These are phyloP conservation scores for Fusarium pseudograminearum DNA, from an alignment of 2,329 filamentous ascomycete genomes.

Conservation along the genomic window DNA sequence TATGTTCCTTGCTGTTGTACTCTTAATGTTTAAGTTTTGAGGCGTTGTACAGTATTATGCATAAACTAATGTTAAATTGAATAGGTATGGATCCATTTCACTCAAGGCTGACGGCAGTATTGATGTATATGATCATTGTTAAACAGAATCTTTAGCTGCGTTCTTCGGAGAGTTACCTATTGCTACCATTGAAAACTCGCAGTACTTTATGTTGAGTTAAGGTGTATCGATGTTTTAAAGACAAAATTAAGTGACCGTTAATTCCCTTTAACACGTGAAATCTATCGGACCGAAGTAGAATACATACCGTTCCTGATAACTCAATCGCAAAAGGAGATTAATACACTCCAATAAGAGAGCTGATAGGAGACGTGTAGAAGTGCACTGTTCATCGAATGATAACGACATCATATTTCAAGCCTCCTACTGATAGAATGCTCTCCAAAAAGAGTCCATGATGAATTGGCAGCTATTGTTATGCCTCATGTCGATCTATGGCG, in stretches of 20 bases:
- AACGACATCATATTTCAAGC: not conserved
- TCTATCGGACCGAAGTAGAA: not conserved
- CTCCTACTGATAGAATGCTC: not conserved
- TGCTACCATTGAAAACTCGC: no score
- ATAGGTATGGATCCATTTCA: accelerated
- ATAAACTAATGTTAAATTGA: not conserved
- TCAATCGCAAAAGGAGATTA: not conserved
- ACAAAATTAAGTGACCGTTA: not conserved
- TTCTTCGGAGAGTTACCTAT: not conserved
- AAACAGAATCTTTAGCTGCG: accelerated
- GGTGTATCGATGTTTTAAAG: not conserved
- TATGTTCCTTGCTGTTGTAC: not conserved
- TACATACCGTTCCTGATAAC: not conserved
- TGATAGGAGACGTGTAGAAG: not conserved
- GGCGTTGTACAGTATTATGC: not conserved
- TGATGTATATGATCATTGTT: not conserved
- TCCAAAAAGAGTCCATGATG: not conserved
- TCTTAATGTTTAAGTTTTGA: not conserved
- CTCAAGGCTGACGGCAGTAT: not conserved
- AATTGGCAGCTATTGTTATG: not conserved
- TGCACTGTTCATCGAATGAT: not conserved
- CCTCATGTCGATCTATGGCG: not conserved
- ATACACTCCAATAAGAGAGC: not conserved
- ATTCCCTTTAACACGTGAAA: not conserved
- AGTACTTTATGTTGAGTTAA: no score